Percentiles rank a stretch among this genome's conserved stretches.
These are phyloP conservation scores for Botryosphaeria dothidea DNA, from an alignment of 2,329 filamentous ascomycete genomes.

Conservation along the genomic window DNA sequence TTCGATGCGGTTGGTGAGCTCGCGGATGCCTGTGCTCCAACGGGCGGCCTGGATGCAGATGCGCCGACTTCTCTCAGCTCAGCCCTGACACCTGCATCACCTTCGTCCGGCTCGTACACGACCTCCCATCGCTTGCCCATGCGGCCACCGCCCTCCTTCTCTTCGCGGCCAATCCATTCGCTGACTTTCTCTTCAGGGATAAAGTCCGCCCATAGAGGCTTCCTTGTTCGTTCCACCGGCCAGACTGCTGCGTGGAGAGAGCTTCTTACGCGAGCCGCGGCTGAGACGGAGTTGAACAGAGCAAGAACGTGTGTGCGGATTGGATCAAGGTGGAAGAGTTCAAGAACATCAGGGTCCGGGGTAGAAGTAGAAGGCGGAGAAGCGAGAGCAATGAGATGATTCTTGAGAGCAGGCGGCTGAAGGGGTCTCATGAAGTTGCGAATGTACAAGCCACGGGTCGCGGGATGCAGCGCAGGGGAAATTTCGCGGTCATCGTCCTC, in stretches of 20 bases:
- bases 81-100: constrained; percentile 47
- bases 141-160: constrained; percentile 45
- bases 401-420: constrained; percentile 65
- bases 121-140: constrained; percentile 68
- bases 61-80: constrained; percentile 54
- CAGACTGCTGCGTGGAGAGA: constrained; percentile 77
- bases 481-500: constrained; percentile 33
- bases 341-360: constrained; percentile 57
- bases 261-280: constrained; percentile 75
- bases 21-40: constrained; percentile 11
- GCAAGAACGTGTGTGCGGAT: constrained; percentile 89
- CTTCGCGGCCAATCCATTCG: constrained; percentile 74
- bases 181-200: constrained; percentile 73
- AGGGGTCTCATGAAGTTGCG: constrained; percentile 83
- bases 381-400: constrained; percentile 70
- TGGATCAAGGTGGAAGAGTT: constrained; percentile 75
- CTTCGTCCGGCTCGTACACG: constrained; percentile 51
- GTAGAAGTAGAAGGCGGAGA: constrained; percentile 55
- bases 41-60: constrained; percentile 9
- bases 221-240: constrained; percentile 84
- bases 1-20: neutral
- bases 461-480: constrained; percentile 42
- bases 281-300: constrained; percentile 66
- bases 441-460: constrained; percentile 73
- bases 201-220: constrained; percentile 86